These are phyloP conservation scores for Tetraselmis striata DNA, from an alignment of 139 green algal genomes.

Conservation along the genomic window DNA sequence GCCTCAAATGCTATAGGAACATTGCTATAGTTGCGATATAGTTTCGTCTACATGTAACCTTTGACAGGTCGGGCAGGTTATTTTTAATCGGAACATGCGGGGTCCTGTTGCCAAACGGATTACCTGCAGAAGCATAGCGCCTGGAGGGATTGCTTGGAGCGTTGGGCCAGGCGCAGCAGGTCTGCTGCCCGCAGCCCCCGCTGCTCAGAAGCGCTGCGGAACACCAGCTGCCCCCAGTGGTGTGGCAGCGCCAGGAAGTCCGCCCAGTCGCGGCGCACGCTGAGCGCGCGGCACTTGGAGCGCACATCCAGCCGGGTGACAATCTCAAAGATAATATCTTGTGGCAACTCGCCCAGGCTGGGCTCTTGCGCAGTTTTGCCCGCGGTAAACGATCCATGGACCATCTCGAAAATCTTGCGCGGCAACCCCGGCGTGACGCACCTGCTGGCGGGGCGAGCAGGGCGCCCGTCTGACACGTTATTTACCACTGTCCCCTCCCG, in stretches of 20 bases:
- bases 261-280: not conserved
- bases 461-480: no score
- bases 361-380: not conserved
- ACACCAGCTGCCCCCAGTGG: not conserved
- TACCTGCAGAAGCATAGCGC: not conserved
- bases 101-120: not conserved
- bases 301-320: not conserved
- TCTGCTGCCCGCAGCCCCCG: not conserved
- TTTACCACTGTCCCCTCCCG: no score
- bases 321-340: not conserved
- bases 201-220: not conserved
- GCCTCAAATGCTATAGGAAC: no score
- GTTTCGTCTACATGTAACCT: no score
- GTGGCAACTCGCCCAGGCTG: not conserved
- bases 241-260: not conserved
- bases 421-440: no score
- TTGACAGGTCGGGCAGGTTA: not conserved
- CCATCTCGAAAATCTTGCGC: no score
- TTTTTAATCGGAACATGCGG: not conserved
- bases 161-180: not conserved
- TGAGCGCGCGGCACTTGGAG: not conserved
- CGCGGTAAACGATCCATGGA: no score
- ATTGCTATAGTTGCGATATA: no score
- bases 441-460: no score
- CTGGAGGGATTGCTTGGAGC: not conserved